Conservation (phyloP, 2,329 filamentous ascomycete species). For the Nothophoma quercina region DNA sequence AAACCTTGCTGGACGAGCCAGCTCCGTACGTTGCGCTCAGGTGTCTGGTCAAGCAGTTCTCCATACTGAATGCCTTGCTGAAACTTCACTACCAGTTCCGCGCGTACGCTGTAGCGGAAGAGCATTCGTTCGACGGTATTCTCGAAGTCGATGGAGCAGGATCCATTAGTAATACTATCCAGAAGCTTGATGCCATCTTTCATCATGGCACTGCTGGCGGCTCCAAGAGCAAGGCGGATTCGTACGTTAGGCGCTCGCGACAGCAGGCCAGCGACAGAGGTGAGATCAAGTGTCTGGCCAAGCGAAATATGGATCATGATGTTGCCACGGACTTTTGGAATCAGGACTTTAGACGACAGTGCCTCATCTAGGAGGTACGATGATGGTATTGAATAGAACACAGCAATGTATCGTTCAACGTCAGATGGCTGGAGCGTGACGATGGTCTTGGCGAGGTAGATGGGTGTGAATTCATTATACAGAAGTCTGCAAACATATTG, state of each 20-base stretch:
- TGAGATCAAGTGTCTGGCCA: neutral
- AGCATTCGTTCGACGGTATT: neutral
- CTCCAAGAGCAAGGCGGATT: too few relatives aligned
- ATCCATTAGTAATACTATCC: neutral
- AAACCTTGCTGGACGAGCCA: neutral
- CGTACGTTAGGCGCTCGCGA: too few relatives aligned
- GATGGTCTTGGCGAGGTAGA: neutral
- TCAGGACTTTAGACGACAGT: too few relatives aligned
- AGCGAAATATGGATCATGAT: neutral
- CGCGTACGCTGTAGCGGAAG: neutral
- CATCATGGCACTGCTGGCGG: too few relatives aligned
- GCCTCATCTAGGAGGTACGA: neutral
- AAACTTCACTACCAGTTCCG: neutral
- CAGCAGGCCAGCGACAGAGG: neutral
- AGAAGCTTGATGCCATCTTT: neutral
- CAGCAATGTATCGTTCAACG: neutral
- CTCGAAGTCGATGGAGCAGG: neutral
- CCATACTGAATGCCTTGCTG: neutral
- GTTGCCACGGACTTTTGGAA: too few relatives aligned
- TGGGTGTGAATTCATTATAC: neutral
- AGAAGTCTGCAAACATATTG: neutral
- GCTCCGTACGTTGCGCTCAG: neutral
- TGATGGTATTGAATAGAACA: neutral
- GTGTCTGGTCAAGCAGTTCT: neutral
- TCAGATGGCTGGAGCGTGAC: neutral